Conservation (phyloP, 345 rosid species). For the Murraya paniculata region DNA sequence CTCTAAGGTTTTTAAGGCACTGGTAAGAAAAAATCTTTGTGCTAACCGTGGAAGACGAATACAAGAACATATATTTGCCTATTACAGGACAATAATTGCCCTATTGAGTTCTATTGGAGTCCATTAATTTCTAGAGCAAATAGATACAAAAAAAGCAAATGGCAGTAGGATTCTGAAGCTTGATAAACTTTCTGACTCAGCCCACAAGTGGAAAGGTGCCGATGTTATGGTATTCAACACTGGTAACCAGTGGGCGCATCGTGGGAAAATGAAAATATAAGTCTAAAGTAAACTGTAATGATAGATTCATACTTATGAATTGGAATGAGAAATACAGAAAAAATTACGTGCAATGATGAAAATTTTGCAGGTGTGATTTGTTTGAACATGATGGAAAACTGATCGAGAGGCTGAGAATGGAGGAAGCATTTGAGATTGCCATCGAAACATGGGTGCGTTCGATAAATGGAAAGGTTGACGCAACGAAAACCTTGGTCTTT, state of each 20-base stretch:
- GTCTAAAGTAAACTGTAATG: neutral
- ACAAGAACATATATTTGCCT: neutral
- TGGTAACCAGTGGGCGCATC: constrained; percentile 51
- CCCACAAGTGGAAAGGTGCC: constrained; percentile 37
- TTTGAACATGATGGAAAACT: constrained; percentile 29
- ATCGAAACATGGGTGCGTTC: constrained; percentile 46
- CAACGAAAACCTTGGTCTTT: constrained; percentile 28
- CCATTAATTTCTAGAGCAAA: constrained; percentile 42
- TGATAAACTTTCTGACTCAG: constrained; percentile 28
- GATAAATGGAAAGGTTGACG: constrained; percentile 33
- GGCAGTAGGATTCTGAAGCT: constrained; percentile 37
- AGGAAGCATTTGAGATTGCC: constrained; percentile 32
- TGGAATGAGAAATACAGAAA: neutral
- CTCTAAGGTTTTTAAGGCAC: constrained; percentile 35
- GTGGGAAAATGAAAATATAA: constrained; percentile 21
- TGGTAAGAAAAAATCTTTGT: constrained; percentile 19
- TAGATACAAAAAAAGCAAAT: constrained; percentile 18
- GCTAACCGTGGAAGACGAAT: neutral
- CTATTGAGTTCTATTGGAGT: constrained; percentile 49
- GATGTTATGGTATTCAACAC: constrained; percentile 52
- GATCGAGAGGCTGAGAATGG: constrained; percentile 30
- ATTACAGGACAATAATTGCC: constrained; percentile 40
- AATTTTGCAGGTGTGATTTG: constrained; percentile 42
- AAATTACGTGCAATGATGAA: neutral
- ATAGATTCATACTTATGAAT: neutral